Evolutionary conservation across 352 stramenopile species (phyloP), one percentile per base, ranked within the genome.

Genomic region (Thalassiosira exigua): DNA sequence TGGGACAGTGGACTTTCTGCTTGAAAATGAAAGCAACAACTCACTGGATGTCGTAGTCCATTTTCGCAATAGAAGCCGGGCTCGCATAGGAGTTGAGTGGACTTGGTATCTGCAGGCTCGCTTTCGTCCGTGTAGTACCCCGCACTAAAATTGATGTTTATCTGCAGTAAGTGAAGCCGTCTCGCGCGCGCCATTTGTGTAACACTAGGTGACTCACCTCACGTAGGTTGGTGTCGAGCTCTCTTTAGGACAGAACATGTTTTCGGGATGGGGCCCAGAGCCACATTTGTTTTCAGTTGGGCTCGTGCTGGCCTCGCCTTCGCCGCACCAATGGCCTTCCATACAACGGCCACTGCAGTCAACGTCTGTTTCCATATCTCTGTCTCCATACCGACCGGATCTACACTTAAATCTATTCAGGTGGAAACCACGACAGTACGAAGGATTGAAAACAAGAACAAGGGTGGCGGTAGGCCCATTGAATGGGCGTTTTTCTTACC

Each of bases 101-200:
- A 69, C 42, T 78, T 83, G 4, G 33, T 46, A 14, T 69, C 46
- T 41, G 19, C 0, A 36, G 75, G 61, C 24, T 77, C 67, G 4
- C 66, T 51, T 59, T 83, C 75, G 30, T 79, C 62, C 1, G 61
- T 58, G 21, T 79, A 83, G 33, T 67, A 83, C 5, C 68, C 68
- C 48, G 58, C 24, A 17, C 69, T 77, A 30, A 51, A n/a, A 33
- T 7, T 64, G 21, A 22, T 22, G 22, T 50, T 4, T 21, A 19
- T 33, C 32, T 14, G 29, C 17, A 29, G 33, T 21, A 27, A n/a
- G n/a, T n/a, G n/a, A n/a, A n/a, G n/a, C n/a, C n/a, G n/a, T n/a
- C n/a, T n/a, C n/a, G n/a, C n/a, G n/a, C n/a, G n/a, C n/a, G n/a
- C n/a, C n/a, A n/a, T n/a, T n/a, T n/a, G n/a, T n/a, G n/a, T n/a